Percentiles rank a stretch among this genome's conserved stretches.
Evolutionary conservation across 345 rosid species (phyloP).

Genomic region (Camelina laxa): DNA sequence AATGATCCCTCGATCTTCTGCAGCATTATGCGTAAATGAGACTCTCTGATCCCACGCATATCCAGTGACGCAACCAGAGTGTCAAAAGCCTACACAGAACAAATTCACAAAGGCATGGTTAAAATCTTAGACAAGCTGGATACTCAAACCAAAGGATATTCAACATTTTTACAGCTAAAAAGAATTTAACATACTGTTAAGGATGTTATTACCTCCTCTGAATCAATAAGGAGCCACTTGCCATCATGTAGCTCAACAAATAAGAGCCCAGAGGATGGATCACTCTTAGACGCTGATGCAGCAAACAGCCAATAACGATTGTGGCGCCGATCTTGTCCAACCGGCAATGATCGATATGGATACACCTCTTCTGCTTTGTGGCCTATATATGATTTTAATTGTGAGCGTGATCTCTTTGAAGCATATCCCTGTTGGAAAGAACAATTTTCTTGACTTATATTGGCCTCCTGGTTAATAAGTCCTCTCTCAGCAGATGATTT

Average conservation of each 20-base stretch:
- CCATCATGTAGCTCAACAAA: constrained; percentile 85
- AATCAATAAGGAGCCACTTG: constrained; percentile 86
- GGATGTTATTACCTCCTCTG: constrained; percentile 70
- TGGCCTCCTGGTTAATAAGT: constrained; percentile 51
- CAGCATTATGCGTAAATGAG: constrained; percentile 91
- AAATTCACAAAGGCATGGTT: constrained; percentile 24
- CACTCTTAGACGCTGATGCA: constrained; percentile 82
- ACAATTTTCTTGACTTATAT: constrained; percentile 57
- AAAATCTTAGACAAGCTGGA: constrained; percentile 13
- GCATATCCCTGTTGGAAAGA: constrained; percentile 63
- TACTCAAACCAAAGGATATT: background rate
- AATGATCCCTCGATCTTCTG: constrained; percentile 79
- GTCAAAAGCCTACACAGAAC: constrained; percentile 75
- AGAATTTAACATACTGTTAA: background rate
- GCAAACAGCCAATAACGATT: constrained; percentile 98
- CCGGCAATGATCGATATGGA: constrained; percentile 93
- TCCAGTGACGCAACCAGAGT: constrained; percentile 80
- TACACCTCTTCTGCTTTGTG: constrained; percentile 95
- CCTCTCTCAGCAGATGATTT: constrained; percentile 54
- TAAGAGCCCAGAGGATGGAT: constrained; percentile 89
- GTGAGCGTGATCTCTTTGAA: constrained; percentile 87
- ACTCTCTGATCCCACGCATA: constrained; percentile 90
- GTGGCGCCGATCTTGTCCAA: constrained; percentile 97
- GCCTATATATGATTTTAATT: constrained; percentile 82
- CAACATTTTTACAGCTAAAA: background rate